Evolutionary conservation across 2,329 filamentous ascomycete genomes (phyloP), one percentile per base, ranked within the genome.

Genomic region (Leptographium flavum): DNA sequence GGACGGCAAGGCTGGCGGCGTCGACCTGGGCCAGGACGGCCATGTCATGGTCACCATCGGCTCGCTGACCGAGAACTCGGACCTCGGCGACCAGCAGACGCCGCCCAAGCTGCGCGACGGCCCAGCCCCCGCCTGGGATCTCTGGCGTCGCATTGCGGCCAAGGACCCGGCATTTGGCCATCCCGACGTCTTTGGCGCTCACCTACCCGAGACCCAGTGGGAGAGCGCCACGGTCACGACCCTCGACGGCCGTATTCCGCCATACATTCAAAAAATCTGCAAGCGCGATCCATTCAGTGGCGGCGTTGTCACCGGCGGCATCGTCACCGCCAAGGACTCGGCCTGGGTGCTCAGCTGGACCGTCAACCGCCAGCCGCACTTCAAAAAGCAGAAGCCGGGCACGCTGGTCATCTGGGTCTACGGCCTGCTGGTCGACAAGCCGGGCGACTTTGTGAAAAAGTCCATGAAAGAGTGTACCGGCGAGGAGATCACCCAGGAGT

Each of bases 191-290:
- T 69, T 69, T 51, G 61, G 59, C 47, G 58, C 55, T 2, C 56
- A 62, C 22, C 51, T 59, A 21, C 39, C 52, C 2, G 57, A 65
- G 39, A 62, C 60, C 9, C 60, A 58, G 19, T 58, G 64, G 55
- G 60, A 62, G 45, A 63, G 60, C 0, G 66, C 67, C 27, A 66
- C 65, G 5, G 56, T 65, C 23, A 58, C 54, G 11, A 68, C 64
- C 0, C 52, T 64, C 5, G 56, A 59, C 30, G 49, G 53, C 13
- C 39, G 45, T 17, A 53, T 54, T 32, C 53, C 54, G 1, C 54
- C 56, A 19, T 60, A 62, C 46, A 58, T 65, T 45, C 46, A 56
- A 7, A 51, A 51, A 1, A 52, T 58, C n/a, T 54, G 56, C 48
- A 52, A 55, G 30, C 55, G 58, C 25, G 52, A 54, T 27, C 50